Base-by-base conservation (phyloP, 2,329 filamentous ascomycete species). In the Paraphaeosphaeria minitans region DNA sequence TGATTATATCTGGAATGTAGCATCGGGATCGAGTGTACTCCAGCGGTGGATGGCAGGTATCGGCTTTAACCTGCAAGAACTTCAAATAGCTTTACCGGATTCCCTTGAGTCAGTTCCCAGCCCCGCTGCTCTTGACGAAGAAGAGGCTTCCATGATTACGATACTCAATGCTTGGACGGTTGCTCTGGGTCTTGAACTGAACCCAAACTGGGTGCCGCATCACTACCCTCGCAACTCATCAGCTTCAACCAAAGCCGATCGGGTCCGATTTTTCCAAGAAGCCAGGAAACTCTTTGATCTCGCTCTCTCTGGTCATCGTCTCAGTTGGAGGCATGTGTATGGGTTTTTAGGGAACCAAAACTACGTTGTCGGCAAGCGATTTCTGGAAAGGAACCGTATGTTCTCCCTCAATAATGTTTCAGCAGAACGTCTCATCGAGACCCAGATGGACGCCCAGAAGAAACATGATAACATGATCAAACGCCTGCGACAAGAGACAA, bases 101-200 rank as follows among this genome's bases (percentile, higher is more conserved):
- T 9, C 39, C 21, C 35, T 47, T 9, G 14, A 46, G 6, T 64
- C 59, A 61, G 33, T 58, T 7, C 49, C 45, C 10, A 59, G 52
- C 29, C 49, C 61, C 14, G 60, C 59, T 22, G 12, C 42, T 29
- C 37, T 41, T 12, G 47, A 47, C 10, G 14, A 22, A 0, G 47
- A 51, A 10, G 48, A 42, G 13, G 57, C 55, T 22, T 49, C 46
- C 16, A 41, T 42, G 12, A 63, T 52, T 19, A 54, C 54, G 1
- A 52, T 68, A 7, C n/a, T 67, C 27, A 67, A 61, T 29, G 67
- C 59, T 1, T 70, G 66, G 65, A 53, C 62, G 9, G 33, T 68
- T 10, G 66, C 62, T 3, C 53, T 70, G 62, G 66, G 63, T 2
- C 53, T 68, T 6, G 47, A 49, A 19, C 43, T 53, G 0, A 58